Percentiles rank a stretch among this genome's conserved stretches.
These are phyloP conservation scores for Penicillium sp. DNA, from an alignment of 2,329 filamentous ascomycete species.

Conservation along the genomic window DNA sequence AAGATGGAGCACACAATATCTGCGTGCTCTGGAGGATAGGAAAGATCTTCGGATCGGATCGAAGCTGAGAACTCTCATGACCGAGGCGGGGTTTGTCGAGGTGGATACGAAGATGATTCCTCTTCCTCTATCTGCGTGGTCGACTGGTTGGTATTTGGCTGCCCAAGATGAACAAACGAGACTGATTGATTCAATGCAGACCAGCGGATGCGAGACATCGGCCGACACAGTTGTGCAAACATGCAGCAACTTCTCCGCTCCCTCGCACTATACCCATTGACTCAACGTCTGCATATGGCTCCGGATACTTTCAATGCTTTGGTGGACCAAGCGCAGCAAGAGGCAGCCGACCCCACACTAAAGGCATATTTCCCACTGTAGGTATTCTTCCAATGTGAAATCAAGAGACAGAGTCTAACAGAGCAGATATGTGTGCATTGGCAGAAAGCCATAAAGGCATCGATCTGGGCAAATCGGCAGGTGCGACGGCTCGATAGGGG, in stretches of 20 bases:
- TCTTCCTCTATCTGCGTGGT: slow-evolving; percentile 69
- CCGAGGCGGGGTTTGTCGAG: slow-evolving; percentile 64
- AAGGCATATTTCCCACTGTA: slow-evolving; percentile 50
- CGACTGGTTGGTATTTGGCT: slow-evolving; percentile 54
- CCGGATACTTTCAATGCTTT: slow-evolving; percentile 39
- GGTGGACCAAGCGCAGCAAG: slow-evolving; percentile 39
- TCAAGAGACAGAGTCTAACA: slow-evolving; percentile 20
- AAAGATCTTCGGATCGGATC: slow-evolving; percentile 68
- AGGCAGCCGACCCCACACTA: slow-evolving; percentile 38
- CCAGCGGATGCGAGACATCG: slow-evolving; percentile 44
- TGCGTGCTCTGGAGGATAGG: slow-evolving; percentile 59
- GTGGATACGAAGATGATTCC: slow-evolving; percentile 66
- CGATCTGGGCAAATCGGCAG: no score
- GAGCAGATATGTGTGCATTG: slow-evolving; percentile 45
- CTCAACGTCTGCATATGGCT: slow-evolving; percentile 44
- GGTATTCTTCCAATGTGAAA: slow-evolving; percentile 18
- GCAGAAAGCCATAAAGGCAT: slow-evolving; percentile 35
- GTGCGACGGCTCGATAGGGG: neutral
- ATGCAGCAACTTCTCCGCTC: slow-evolving; percentile 40
- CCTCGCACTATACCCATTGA: slow-evolving; percentile 48
- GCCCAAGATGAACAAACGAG: neutral
- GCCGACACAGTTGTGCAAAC: slow-evolving; percentile 42
- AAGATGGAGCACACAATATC: slow-evolving; percentile 66
- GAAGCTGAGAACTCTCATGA: slow-evolving; percentile 60
- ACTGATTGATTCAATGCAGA: slow-evolving; percentile 41